These are phyloP conservation scores for Kuraishia ogatae DNA, from an alignment of 805 yeast species.

Conservation along the genomic window DNA sequence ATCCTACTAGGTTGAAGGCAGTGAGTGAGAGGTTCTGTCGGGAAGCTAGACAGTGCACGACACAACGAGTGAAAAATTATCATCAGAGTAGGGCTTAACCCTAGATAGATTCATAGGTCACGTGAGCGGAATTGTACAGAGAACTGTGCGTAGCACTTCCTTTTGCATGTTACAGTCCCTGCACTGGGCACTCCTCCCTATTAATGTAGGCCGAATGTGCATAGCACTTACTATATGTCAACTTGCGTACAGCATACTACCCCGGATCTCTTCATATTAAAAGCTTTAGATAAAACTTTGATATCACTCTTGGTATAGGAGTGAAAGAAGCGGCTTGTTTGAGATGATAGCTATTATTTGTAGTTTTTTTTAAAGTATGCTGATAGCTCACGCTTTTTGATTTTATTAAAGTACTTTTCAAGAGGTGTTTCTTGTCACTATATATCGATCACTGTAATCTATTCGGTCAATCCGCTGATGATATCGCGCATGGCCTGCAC, in stretches of 20 bases:
- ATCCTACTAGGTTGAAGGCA: background rate
- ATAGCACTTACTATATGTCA: too few species aligned
- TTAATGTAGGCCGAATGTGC: background rate
- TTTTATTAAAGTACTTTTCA: too few species aligned
- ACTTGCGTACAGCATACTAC: too few species aligned
- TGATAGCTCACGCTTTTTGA: too few species aligned
- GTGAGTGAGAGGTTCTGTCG: background rate
- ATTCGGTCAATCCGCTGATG: conserved; percentile 28
- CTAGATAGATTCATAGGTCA: background rate
- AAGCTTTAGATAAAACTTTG: too few species aligned
- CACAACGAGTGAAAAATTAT: background rate
- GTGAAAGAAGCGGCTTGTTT: too few species aligned
- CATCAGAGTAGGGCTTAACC: background rate
- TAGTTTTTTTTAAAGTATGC: too few species aligned
- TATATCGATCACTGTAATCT: background rate
- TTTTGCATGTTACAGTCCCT: background rate
- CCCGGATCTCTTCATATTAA: too few species aligned
- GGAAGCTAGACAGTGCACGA: background rate
- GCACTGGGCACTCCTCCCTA: background rate
- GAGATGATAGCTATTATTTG: too few species aligned
- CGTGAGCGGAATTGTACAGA: background rate
- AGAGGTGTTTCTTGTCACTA: too few species aligned
- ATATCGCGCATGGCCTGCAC: conserved; percentile 43
- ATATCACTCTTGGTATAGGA: too few species aligned
- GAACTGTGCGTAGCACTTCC: background rate